A percentile compares a stretch with the other conserved stretches of the same genome.
Evolutionary conservation across 768 basidiomycete species (phyloP).

Genomic region (Scleroderma bovista): DNA sequence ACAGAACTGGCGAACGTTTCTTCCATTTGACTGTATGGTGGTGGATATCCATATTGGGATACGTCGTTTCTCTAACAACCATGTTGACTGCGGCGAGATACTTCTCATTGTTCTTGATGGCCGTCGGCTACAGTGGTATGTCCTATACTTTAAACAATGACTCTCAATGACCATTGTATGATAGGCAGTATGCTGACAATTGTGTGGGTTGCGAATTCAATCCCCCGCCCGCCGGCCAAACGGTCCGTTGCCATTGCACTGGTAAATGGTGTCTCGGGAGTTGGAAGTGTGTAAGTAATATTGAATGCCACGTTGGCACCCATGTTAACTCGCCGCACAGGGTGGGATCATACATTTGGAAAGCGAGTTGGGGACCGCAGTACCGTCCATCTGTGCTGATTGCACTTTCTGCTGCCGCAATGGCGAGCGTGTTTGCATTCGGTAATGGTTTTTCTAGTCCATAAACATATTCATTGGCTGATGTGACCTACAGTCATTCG

Average conservation of each 20-base stretch:
- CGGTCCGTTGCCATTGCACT: conserved; percentile 52
- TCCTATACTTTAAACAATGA: background rate
- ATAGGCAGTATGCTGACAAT: conserved; percentile 35
- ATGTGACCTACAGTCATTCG: conserved; percentile 33
- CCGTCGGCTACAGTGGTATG: conserved; percentile 43
- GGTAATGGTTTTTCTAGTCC: conserved; percentile 17
- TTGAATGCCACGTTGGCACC: background rate
- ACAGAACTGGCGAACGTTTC: conserved; percentile 58
- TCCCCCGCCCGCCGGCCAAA: conserved; percentile 57
- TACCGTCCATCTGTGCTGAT: conserved; percentile 64
- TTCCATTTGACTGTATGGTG: conserved; percentile 53
- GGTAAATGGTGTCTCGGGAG: conserved; percentile 54
- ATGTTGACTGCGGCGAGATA: conserved; percentile 50
- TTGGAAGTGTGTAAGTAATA: conserved; percentile 49
- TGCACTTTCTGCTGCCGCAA: conserved; percentile 30
- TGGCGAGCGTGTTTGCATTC: conserved; percentile 30
- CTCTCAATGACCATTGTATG: background rate
- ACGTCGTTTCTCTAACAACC: conserved; percentile 54
- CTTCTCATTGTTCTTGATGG: conserved; percentile 60
- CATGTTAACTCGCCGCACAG: conserved; percentile 22
- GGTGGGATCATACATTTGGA: conserved; percentile 61
- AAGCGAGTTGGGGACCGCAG: conserved; percentile 50
- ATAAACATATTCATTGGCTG: background rate
- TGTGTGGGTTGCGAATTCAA: conserved; percentile 58
- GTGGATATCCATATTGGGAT: conserved; percentile 59